These are phyloP conservation scores for Metarhizium humberi DNA, from an alignment of 2,329 filamentous ascomycete species.

Conservation along the genomic window DNA sequence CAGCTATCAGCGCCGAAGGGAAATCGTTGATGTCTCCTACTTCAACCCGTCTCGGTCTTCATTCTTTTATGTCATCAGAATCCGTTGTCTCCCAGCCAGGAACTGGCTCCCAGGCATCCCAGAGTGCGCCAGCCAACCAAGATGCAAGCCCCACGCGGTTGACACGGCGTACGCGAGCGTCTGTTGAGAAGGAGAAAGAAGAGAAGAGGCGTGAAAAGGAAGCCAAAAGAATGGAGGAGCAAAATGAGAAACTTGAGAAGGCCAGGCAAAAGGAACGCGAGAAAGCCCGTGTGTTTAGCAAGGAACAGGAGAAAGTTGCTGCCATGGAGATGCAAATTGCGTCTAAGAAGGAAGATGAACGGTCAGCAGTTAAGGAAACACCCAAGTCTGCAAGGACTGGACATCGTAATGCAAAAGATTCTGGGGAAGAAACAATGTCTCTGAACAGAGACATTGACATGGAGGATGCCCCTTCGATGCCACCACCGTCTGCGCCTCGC, in stretches of 20 bases:
- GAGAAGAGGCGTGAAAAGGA: constrained; percentile 60
- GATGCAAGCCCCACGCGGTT: constrained; percentile 33
- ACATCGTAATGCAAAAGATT: constrained; percentile 38
- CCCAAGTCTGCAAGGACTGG: constrained; percentile 39
- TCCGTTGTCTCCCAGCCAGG: constrained; percentile 26
- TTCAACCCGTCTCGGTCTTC: constrained; percentile 33
- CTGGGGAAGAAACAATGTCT: constrained; percentile 20
- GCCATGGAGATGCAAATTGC: constrained; percentile 44
- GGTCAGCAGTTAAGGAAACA: constrained; percentile 27
- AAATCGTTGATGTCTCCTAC: constrained; percentile 50
- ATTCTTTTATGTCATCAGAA: constrained; percentile 38
- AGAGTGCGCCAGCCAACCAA: constrained; percentile 9
- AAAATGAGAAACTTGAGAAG: constrained; percentile 55
- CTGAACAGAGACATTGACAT: constrained; percentile 42
- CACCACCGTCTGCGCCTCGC: constrained; percentile 51
- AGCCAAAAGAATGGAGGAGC: constrained; percentile 49
- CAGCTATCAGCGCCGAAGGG: constrained; percentile 52
- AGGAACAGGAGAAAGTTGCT: constrained; percentile 46
- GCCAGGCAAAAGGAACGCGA: constrained; percentile 61
- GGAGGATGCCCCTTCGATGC: constrained; percentile 44
- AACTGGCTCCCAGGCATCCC: constrained; percentile 12
- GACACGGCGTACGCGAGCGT: constrained; percentile 45
- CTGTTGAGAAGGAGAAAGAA: constrained; percentile 51
- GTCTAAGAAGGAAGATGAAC: constrained; percentile 44
- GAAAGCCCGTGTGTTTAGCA: constrained; percentile 51